Conservation (phyloP, 352 stramenopile species). For the Phytophthora rubi region DNA sequence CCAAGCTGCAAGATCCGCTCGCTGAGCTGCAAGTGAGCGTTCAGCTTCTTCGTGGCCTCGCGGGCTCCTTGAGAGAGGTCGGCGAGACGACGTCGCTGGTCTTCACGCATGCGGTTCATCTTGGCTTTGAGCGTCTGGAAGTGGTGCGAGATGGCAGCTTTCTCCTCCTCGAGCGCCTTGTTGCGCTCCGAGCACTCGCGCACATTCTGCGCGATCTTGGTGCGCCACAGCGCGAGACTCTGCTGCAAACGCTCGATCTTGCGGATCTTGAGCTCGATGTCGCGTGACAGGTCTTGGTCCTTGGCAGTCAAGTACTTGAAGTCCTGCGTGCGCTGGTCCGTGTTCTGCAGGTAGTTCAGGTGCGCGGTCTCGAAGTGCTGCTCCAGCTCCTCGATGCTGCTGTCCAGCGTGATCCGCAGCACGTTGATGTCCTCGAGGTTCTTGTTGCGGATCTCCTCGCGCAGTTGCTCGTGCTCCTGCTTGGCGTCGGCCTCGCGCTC, state of each 20-base stretch:
- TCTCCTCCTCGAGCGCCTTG: conserved; percentile 89
- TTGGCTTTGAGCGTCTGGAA: conserved; percentile 90
- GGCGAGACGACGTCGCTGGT: conserved; percentile 79
- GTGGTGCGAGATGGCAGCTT: conserved; percentile 81
- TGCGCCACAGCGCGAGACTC: conserved; percentile 90
- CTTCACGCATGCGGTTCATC: conserved; percentile 91
- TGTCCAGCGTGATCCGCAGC: conserved; percentile 92
- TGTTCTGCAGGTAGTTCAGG: conserved; percentile 93
- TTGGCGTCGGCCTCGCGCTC: conserved; percentile 76
- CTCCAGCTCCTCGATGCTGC: conserved; percentile 94
- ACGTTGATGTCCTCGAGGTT: conserved; percentile 96
- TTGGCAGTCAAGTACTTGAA: conserved; percentile 95
- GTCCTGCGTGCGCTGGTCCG: conserved; percentile 92
- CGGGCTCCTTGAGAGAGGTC: conserved; percentile 85
- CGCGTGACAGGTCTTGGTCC: conserved; percentile 91
- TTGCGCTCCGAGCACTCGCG: conserved; percentile 92
- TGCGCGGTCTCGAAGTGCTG: conserved; percentile 94
- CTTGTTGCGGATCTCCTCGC: conserved; percentile 95
- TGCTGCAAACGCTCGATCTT: conserved; percentile 93
- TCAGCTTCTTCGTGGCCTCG: conserved; percentile 75
- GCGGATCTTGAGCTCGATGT: conserved; percentile 94
- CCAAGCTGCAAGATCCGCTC: conserved; percentile 90
- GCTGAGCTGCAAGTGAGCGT: conserved; percentile 70
- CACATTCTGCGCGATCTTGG: conserved; percentile 92
- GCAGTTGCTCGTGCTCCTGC: conserved; percentile 88